Base-by-base conservation (phyloP, 108 stramenopile species). In the Discostella pseudostelligera region DNA sequence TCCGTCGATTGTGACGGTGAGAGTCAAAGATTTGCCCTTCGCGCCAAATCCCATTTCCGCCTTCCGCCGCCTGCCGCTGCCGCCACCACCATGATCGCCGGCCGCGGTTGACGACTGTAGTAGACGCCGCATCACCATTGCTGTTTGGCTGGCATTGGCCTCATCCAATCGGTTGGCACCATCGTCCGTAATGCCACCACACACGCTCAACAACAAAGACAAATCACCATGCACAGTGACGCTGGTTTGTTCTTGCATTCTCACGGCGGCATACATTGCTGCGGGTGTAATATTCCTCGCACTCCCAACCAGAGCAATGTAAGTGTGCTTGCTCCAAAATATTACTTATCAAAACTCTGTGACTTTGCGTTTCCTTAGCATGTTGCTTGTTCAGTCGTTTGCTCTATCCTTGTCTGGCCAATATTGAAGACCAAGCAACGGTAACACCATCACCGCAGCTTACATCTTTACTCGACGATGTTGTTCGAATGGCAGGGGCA, bases 321-420 rank as follows among this genome's bases (percentile, higher is more conserved):
- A 46, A 59, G 62, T 14, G 5, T 11, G 11, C 26, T 51, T 51
- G n/a, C 24, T 24, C 50, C 14, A 26, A 0, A 8, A 47, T 14
- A 47, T 17, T 1, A 13, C 35, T 4, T 19, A 20, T 64, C 26
- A 7, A 17, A 13, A 16, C 20, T 9, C n/a, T 25, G 8, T 2
- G 40, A 25, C 17, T 20, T 29, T 39, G 24, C 39, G 16, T 50
- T 25, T 56, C 5, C 50, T 51, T 22, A 51, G 0, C 50, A 9
- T 26, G 7, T 29, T 1, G 12, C n/a, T n/a, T n/a, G n/a, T n/a
- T n/a, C 40, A 70, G 75, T 21, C 56, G 69, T 46, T 16, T 70
- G 28, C 54, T 78, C 58, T 78, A 78, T 55, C 77, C 77, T 0
- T 78, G 77, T 26, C 39, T 78, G 19, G 60, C 65, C 0, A 39